Percentiles rank a stretch among this genome's conserved stretches.
phyloP scores from a whole-genome alignment of 108 stramenopile species.

The Skeletonema menzelii region DNA sequence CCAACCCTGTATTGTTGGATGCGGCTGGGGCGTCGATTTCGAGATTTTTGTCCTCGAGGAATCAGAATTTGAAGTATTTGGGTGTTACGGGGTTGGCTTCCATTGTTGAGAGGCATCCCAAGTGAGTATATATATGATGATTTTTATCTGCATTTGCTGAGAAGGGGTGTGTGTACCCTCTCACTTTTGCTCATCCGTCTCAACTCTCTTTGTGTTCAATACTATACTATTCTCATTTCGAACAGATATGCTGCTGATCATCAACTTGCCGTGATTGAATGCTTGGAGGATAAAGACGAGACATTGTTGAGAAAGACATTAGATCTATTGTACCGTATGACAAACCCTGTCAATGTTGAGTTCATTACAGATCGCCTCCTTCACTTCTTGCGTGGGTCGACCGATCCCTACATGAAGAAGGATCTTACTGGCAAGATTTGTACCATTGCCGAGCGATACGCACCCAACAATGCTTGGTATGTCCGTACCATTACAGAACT shows the following conservation, averaged over 20 bases:
- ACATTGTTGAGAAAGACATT: conserved; percentile 97
- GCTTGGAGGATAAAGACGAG: conserved; percentile 98
- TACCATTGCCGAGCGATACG: conserved; percentile 94
- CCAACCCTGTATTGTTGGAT: conserved; percentile 94
- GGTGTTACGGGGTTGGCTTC: conserved; percentile 96
- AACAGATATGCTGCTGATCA: conserved; percentile 89
- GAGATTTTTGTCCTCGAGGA: conserved; percentile 87
- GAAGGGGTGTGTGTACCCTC: too few species aligned
- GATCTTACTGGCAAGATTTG: conserved; percentile 94
- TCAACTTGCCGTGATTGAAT: conserved; percentile 99
- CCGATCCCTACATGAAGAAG: conserved; percentile 88
- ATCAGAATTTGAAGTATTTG: conserved; percentile 97
- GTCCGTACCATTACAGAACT: conserved; percentile 56
- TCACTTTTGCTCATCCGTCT: too few species aligned
- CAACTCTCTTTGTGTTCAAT: too few species aligned
- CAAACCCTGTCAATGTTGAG: conserved; percentile 98
- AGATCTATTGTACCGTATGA: conserved; percentile 97
- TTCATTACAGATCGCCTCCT: conserved; percentile 95
- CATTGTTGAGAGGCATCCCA: conserved; percentile 95
- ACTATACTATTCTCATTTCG: too few species aligned
- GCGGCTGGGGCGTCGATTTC: conserved; percentile 93
- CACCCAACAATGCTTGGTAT: conserved; percentile 96
- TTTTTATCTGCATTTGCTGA: too few species aligned
- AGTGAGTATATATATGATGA: conserved; percentile 11
- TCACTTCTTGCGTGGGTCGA: conserved; percentile 80